A percentile compares a stretch with the other conserved stretches of the same genome.
Conservation (phyloP, 169 alveolate genomes). For the Plasmodium gonderi region DNA sequence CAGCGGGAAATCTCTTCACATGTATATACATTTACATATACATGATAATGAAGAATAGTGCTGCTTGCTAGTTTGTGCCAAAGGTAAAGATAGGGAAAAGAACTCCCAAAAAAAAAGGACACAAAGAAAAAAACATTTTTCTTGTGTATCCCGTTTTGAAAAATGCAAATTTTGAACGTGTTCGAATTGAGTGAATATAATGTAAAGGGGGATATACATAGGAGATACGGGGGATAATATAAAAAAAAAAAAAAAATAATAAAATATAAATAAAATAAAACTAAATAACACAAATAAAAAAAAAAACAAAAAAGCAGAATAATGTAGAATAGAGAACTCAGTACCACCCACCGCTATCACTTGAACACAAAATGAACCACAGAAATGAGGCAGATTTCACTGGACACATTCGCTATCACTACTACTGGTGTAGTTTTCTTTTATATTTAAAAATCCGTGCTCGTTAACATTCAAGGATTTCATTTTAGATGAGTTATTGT, state of each 20-base stretch:
- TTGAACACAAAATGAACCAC: neutral
- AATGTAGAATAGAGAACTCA: neutral
- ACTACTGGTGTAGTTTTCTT: conserved; percentile 39
- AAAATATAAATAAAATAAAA: neutral
- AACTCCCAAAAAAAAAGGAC: neutral
- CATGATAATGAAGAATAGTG: no score
- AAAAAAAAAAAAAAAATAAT: neutral
- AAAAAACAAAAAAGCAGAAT: neutral
- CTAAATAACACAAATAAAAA: neutral
- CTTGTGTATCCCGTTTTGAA: neutral
- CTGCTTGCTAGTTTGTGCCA: no score
- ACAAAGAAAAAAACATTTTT: neutral
- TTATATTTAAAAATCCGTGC: conserved; percentile 47
- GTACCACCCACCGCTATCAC: no score
- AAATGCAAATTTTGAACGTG: neutral
- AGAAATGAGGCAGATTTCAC: neutral
- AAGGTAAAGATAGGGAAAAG: no score
- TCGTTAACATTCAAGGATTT: conserved; percentile 45
- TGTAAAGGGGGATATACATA: neutral
- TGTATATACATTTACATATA: no score
- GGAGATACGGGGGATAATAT: neutral
- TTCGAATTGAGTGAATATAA: no score
- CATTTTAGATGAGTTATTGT: neutral
- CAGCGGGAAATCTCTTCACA: no score
- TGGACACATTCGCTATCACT: conserved; percentile 9